Evolutionary conservation across 2,329 filamentous ascomycete species (phyloP).

Genomic region (Pseudogymnoascus sp.): DNA sequence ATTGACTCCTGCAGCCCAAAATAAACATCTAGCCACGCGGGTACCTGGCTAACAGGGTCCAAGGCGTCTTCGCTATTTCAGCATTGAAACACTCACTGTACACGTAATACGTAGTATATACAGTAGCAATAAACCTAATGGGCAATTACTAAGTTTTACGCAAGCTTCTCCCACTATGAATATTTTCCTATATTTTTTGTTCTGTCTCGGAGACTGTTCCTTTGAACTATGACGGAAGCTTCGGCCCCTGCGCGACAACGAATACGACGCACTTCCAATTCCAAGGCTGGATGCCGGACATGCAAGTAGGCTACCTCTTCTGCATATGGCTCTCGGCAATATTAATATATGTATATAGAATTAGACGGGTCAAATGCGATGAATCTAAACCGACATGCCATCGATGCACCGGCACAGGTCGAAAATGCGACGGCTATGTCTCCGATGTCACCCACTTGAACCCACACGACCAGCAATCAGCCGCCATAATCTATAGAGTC

Average conservation of each 20-base stretch:
- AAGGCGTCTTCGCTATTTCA: not conserved
- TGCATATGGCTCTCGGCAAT: not conserved
- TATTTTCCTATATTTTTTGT: not conserved
- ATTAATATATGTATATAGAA: slow-evolving; percentile 17
- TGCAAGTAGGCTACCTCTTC: slow-evolving; percentile 19
- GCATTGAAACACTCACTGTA: not conserved
- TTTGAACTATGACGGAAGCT: not conserved
- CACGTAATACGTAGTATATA: not conserved
- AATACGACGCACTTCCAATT: not conserved
- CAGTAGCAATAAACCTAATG: not conserved
- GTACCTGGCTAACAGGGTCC: not conserved
- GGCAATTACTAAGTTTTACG: not conserved
- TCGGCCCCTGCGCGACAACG: not conserved
- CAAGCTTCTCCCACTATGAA: not conserved
- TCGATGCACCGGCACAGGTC: slow-evolving; percentile 21
- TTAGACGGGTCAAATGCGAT: slow-evolving; percentile 26
- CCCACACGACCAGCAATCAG: slow-evolving; percentile 1
- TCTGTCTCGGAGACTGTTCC: not conserved
- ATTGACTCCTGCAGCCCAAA: not conserved
- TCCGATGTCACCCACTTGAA: slow-evolving; percentile 1
- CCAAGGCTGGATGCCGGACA: slow-evolving; percentile 20
- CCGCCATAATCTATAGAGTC: slow-evolving; percentile 2
- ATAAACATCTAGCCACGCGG: not conserved
- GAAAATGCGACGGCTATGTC: slow-evolving; percentile 22
- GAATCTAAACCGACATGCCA: slow-evolving; percentile 26